Evolutionary conservation across 306 rosid species (phyloP), one percentile per base, ranked within the genome.

Genomic region (Casuarina cunninghamiana): DNA sequence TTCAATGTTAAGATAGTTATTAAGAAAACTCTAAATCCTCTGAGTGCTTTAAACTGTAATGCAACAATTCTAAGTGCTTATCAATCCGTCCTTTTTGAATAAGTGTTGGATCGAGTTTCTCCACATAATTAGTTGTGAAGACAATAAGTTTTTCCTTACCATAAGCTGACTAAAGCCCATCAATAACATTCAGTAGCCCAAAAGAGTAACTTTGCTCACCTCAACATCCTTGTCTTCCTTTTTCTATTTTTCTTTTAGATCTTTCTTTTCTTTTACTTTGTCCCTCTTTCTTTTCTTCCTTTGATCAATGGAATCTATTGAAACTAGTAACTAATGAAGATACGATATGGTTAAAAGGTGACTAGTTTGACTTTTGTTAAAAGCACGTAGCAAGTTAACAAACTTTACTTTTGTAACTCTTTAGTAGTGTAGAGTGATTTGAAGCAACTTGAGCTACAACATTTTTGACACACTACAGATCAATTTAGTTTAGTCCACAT

Each of bases 111-210:
- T 94, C 97, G 4, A 94, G 86, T 35, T 90, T 90, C 82, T 94
- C 95, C 38, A 85, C 87, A 72, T 87, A 81, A 53, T 92, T 94
- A 2, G 97, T 94, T 0, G 97, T 92, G 86, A 94, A 92, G 16
- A 94, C 90, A 12, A 90, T 84, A 1, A 94, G 62, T 42, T 92
- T 88, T 17, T 92, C 96, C 35, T 93, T 92, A 0, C 91, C 88
- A 58, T 96, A 88, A 60, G 97, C 86, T 4, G 97, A 91, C 97
- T 96, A 93, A 44, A 91, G 73, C n/a, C 97, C 97, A 77, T 93
- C 93, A 53, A 93, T 89, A 87, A 93, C 90, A 63, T 90, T 93
- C 76, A 93, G 42, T 9, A 91, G 87, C 62, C 94, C 93, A 21
- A 91, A 49, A 92, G 89, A 10, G 91, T 87, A 43, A 89, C 90